Conservation (phyloP, 2,329 filamentous ascomycete genomes). For the Peltaster fructicola region DNA sequence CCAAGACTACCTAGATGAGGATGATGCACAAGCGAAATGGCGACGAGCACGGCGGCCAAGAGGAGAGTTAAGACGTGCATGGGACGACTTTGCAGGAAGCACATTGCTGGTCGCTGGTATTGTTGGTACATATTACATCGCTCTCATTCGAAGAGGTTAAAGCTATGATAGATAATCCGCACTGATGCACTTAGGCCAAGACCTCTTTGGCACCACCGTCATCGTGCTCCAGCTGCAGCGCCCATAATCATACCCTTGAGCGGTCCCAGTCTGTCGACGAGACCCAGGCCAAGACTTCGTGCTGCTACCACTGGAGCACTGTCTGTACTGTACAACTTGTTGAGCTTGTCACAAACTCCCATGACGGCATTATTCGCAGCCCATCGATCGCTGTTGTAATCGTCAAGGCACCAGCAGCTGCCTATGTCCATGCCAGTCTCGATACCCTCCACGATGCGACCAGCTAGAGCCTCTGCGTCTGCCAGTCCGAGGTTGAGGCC, state of each 20-base stretch:
- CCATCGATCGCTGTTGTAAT: conserved; percentile 68
- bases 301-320: conserved; percentile 65
- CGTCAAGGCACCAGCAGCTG: conserved; percentile 56
- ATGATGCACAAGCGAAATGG: conserved; percentile 15
- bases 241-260: conserved; percentile 80
- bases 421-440: conserved; percentile 78
- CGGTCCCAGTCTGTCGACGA: conserved; percentile 56
- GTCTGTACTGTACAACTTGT: conserved; percentile 75
- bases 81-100: conserved; percentile 43
- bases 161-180: neutral
- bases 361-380: conserved; percentile 60
- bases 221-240: conserved; percentile 37
- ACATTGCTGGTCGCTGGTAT: conserved; percentile 50
- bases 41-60: conserved; percentile 14
- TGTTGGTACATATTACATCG: conserved; percentile 48
- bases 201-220: too few relatives aligned
- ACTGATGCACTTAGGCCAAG: too few relatives aligned
- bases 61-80: conserved; percentile 24
- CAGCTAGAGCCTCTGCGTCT: conserved; percentile 64
- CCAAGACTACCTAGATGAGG: conserved; percentile 12
- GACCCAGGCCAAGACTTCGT: conserved; percentile 56
- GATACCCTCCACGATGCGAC: conserved; percentile 58
- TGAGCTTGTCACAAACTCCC: conserved; percentile 72
- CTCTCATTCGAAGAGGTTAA: conserved; percentile 16
- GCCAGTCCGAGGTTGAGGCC: conserved; percentile 86